Percentiles rank a stretch among this genome's conserved stretches.
These are phyloP conservation scores for Suhomyces ambrosiae DNA, from an alignment of 1,139 yeast genomes.

Conservation along the genomic window DNA sequence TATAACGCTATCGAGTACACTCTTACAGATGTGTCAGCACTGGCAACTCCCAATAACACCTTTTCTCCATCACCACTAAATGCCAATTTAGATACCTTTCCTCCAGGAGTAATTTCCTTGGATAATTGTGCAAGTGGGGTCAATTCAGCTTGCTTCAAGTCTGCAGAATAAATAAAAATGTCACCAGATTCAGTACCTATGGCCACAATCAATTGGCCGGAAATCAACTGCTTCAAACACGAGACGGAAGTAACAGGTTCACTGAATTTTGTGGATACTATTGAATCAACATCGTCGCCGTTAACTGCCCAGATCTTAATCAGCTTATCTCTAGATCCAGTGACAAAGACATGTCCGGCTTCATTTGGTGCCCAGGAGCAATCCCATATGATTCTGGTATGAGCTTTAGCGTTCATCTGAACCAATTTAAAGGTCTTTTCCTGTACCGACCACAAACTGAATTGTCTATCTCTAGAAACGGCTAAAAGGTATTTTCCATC, in stretches of 20 bases:
- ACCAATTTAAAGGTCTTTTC: constrained; percentile 47
- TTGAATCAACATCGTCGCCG: constrained; percentile 27
- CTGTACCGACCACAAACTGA: constrained; percentile 71
- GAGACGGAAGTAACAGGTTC: constrained; percentile 78
- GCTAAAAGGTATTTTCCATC: constrained; percentile 69
- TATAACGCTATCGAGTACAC: constrained; percentile 41
- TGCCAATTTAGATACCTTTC: constrained; percentile 57
- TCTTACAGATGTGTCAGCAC: constrained; percentile 71
- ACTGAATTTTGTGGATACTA: constrained; percentile 40
- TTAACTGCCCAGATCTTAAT: constrained; percentile 68
- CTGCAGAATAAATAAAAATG: constrained; percentile 26
- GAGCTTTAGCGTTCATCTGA: constrained; percentile 68
- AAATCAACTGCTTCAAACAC: constrained; percentile 34
- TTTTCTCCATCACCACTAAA: constrained; percentile 43
- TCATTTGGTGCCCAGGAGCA: constrained; percentile 73
- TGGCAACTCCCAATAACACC: constrained; percentile 59
- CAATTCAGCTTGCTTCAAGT: constrained; percentile 28
- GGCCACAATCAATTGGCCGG: constrained; percentile 45
- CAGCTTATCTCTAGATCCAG: constrained; percentile 86
- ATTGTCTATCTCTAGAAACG: constrained; percentile 89
- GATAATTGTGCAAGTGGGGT: constrained; percentile 35
- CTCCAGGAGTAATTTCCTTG: constrained; percentile 57
- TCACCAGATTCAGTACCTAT: constrained; percentile 73
- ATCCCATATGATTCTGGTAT: constrained; percentile 93
- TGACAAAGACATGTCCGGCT: constrained; percentile 53